A percentile compares a stretch with the other conserved stretches of the same genome.
Evolutionary conservation across 192 early-diverging fungal species (phyloP).

Genomic region (Coemansia sp.): DNA sequence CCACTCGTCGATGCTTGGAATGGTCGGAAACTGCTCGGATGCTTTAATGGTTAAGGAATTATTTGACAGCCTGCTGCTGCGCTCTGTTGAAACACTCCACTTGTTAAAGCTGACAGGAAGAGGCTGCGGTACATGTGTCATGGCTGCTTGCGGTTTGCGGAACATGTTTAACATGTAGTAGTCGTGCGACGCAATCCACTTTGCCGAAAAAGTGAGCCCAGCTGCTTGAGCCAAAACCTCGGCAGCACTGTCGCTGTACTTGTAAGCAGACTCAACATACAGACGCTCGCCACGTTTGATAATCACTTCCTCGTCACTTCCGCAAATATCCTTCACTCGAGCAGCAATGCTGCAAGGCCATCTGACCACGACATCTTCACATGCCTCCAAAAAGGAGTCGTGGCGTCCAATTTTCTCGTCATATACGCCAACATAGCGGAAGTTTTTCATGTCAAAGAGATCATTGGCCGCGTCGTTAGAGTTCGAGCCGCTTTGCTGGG

Average conservation of each 20-base stretch:
- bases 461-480: not conserved
- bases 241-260: constrained; percentile 67
- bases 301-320: constrained; percentile 27
- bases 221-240: constrained; percentile 51
- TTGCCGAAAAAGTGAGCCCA: constrained; percentile 49
- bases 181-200: constrained; percentile 57
- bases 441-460: constrained; percentile 64
- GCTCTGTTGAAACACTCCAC: constrained; percentile 15
- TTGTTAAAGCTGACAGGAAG: constrained; percentile 12
- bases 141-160: constrained; percentile 49
- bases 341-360: constrained; percentile 40
- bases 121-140: constrained; percentile 4
- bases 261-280: constrained; percentile 87
- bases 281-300: constrained; percentile 78
- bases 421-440: constrained; percentile 74
- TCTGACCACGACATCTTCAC: constrained; percentile 51
- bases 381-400: constrained; percentile 72
- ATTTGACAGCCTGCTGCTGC: not conserved
- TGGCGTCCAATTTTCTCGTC: constrained; percentile 74
- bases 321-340: constrained; percentile 20
- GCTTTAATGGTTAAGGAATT: not conserved
- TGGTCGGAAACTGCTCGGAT: constrained; percentile 17
- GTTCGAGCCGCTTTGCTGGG: not conserved
- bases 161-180: constrained; percentile 62
- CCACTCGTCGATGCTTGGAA: constrained; percentile 75